Evolutionary conservation across 202 grass and related monocot species (phyloP).

Genomic region (Digitaria exilis): DNA sequence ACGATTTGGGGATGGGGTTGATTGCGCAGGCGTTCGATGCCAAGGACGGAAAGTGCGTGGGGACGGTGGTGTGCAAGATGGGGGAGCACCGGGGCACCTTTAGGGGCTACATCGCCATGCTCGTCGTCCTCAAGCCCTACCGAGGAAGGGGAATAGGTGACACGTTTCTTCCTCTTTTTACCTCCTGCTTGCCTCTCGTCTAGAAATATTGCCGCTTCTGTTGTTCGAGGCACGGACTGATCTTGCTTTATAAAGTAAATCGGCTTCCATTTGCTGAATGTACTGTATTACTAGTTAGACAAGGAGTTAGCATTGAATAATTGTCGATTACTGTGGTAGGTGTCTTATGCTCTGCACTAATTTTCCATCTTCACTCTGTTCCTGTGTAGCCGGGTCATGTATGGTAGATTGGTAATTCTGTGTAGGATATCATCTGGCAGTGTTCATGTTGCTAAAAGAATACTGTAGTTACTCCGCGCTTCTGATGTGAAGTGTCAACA

Average conservation of each 20-base stretch:
- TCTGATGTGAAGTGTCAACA: not conserved
- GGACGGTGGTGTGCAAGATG: conserved; percentile 97
- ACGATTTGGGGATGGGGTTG: not conserved
- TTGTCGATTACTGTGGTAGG: not conserved
- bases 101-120: conserved; percentile 94
- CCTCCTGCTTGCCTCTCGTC: not conserved
- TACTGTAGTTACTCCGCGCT: not conserved
- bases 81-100: conserved; percentile 78
- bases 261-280: not conserved
- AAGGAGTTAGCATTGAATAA: too few species aligned
- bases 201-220: not conserved
- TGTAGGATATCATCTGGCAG: not conserved
- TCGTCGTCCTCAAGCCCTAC: conserved; percentile 90
- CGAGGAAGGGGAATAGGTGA: conserved; percentile 88
- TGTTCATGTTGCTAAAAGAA: not conserved
- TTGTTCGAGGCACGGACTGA: not conserved
- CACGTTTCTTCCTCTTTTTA: not conserved
- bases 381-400: not conserved
- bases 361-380: too few species aligned
- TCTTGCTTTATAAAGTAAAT: too few species aligned
- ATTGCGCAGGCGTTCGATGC: conserved; percentile 72
- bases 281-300: not conserved
- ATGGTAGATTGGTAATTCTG: not conserved
- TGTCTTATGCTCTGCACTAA: not conserved
- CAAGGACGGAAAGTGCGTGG: conserved; percentile 74